Evolutionary conservation across 2,329 filamentous ascomycete genomes (phyloP).

Genomic region (Aureobasidium namibiae): DNA sequence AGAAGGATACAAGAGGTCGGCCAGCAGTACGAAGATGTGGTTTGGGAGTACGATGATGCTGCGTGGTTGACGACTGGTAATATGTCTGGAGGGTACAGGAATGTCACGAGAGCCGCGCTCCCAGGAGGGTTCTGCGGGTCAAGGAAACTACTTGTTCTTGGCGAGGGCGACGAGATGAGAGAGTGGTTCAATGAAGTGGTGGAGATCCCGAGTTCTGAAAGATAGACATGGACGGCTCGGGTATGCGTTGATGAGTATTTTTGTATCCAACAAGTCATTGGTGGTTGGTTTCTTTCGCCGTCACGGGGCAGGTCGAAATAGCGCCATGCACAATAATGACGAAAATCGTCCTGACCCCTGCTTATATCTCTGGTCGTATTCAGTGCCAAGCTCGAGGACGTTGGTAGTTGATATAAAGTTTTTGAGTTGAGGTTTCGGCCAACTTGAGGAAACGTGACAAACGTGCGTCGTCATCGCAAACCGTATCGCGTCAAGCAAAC

Average conservation of each 20-base stretch:
- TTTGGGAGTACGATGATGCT: constrained; percentile 40
- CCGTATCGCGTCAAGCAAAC: background rate
- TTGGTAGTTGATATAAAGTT: background rate
- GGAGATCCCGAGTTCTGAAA: background rate
- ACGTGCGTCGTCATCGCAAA: background rate
- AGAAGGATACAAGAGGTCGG: constrained; percentile 53
- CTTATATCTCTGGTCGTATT: no score
- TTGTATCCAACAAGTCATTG: background rate
- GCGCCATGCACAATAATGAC: background rate
- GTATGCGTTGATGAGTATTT: background rate
- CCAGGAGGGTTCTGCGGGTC: constrained; percentile 51
- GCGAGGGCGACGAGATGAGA: constrained; percentile 18
- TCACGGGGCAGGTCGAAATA: background rate
- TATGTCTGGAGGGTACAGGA: constrained; percentile 23
- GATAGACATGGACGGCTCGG: background rate
- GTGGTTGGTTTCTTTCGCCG: background rate
- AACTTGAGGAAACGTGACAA: background rate
- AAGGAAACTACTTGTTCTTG: constrained; percentile 40
- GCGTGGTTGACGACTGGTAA: constrained; percentile 21
- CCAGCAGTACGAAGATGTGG: constrained; percentile 42
- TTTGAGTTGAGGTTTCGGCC: background rate
- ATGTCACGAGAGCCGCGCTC: constrained; percentile 38
- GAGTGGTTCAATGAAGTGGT: constrained; percentile 8
- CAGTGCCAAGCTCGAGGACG: no score
- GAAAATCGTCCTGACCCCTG: background rate